Conservation (phyloP, 257 asterid genomes). For the Paulownia fortunei region DNA sequence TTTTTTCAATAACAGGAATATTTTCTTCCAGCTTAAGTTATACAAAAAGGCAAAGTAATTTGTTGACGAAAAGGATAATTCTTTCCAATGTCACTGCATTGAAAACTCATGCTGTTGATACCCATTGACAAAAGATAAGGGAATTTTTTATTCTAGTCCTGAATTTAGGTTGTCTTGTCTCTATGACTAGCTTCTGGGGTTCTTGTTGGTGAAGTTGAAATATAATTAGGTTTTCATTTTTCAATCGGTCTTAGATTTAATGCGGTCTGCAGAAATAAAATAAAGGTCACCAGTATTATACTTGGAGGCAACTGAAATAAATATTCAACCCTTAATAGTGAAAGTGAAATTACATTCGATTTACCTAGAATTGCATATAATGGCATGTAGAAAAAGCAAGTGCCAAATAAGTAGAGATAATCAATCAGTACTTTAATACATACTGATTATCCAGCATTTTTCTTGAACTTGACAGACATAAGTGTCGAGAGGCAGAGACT, state of each 20-base stretch:
- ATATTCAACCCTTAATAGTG: background rate
- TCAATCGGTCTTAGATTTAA: background rate
- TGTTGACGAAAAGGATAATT: too few species aligned
- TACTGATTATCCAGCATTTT: background rate
- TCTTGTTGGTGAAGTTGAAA: background rate
- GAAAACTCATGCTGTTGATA: background rate
- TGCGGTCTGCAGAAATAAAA: background rate
- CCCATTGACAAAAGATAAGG: background rate
- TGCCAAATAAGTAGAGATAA: background rate
- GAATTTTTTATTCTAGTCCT: background rate
- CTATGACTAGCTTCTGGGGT: background rate
- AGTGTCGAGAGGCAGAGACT: background rate
- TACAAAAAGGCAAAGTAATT: too few species aligned
- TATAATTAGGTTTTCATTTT: background rate
- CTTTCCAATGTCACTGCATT: background rate
- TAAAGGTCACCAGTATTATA: background rate
- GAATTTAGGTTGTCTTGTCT: background rate
- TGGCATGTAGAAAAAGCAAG: background rate
- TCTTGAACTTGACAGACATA: slow-evolving; percentile 19
- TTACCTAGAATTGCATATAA: too few species aligned
- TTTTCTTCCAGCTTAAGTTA: too few species aligned
- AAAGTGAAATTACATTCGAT: background rate
- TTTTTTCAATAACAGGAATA: too few species aligned
- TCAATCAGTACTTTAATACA: background rate
- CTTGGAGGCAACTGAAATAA: background rate